Evolutionary conservation across 768 basidiomycete species (phyloP), one percentile per base, ranked within the genome.

Genomic region (Tricholoma saponaceum): DNA sequence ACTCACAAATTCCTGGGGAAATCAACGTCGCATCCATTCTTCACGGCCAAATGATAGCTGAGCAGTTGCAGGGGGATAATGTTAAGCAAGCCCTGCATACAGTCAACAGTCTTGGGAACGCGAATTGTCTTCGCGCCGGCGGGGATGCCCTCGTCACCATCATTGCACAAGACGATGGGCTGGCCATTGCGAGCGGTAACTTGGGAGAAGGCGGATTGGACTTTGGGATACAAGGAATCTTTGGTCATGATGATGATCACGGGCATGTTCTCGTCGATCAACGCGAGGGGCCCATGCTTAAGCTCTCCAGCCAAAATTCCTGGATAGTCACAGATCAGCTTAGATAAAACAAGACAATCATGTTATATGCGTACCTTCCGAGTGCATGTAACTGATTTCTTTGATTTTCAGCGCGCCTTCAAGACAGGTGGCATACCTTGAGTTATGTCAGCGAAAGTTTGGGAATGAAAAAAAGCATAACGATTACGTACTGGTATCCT

Each of bases 161-260:
- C 94, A 70, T 97, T 94, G 77, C 95, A 97, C 62, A 98, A 82
- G 61, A 99, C 89, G 72, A 99, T 91, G 54, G 91, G 92, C 61
- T 92, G 88, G 51, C 95, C 97, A 74, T 95, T 96, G 72, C 97
- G 90, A 46, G 97, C 96, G 3, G 94, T 96, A 72, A 99, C 96
- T 76, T 99, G 97, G 25, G 94, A 77, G 64, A 97, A 92, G 37
- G 97, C 97, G 7, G 89, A 90, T 68, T 98, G 95, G 46, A 98
- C 95, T 80, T 99, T 98, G 68, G 95, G 94, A 76, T 98, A 98
- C 23, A 98, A 79, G 44, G 95, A 97, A 75, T 99, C 97, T 63
- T 92, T 89, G 26, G 97, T 99, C 97, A 99, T 99, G 76, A 99
- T 86, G 75, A 99, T 93, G 78, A 98, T 98, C 64, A 98, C 93